phyloP scores from a whole-genome alignment of 768 basidiomycete species.

The Russula vinacea region DNA sequence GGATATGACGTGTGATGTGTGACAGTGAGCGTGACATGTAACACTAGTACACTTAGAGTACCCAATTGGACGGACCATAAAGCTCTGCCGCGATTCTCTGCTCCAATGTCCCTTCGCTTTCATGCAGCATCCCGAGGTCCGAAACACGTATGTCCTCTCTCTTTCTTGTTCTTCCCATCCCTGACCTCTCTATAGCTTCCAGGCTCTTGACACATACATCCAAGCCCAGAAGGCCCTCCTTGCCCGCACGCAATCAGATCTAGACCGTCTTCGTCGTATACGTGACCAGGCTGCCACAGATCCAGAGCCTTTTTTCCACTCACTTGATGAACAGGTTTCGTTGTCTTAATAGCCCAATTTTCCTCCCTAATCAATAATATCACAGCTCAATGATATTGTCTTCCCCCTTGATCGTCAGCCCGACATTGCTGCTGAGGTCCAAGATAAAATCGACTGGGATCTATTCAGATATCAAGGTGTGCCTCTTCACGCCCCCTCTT shows the following conservation, averaged over 20 bases:
- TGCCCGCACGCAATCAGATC: conserved; percentile 58
- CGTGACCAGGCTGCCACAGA: conserved; percentile 40
- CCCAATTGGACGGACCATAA: conserved; percentile 14
- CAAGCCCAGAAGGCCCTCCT: conserved; percentile 58
- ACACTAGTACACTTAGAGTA: not conserved
- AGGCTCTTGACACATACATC: conserved; percentile 67
- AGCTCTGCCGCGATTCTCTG: not conserved
- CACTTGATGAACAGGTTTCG: conserved; percentile 40
- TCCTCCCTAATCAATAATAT: not conserved
- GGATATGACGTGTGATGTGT: conserved; percentile 2
- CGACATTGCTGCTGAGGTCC: conserved; percentile 45
- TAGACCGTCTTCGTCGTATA: conserved; percentile 51
- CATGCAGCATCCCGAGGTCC: not conserved
- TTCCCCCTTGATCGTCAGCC: conserved; percentile 45
- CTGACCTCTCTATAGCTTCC: conserved; percentile 40
- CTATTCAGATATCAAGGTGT: conserved; percentile 56
- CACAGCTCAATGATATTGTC: conserved; percentile 37
- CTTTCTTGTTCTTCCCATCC: too few species aligned
- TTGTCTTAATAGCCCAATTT: conserved; percentile 21
- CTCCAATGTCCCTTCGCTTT: conserved; percentile 12
- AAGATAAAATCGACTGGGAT: conserved; percentile 59
- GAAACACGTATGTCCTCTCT: conserved; percentile 13
- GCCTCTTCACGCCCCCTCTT: conserved; percentile 23
- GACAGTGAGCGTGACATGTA: conserved; percentile 7
- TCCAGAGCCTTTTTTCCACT: conserved; percentile 38